A percentile compares a stretch with the other conserved stretches of the same genome.
phyloP scores from a whole-genome alignment of 1,284 basidiomycete genomes.

The Coniophora puteana region DNA sequence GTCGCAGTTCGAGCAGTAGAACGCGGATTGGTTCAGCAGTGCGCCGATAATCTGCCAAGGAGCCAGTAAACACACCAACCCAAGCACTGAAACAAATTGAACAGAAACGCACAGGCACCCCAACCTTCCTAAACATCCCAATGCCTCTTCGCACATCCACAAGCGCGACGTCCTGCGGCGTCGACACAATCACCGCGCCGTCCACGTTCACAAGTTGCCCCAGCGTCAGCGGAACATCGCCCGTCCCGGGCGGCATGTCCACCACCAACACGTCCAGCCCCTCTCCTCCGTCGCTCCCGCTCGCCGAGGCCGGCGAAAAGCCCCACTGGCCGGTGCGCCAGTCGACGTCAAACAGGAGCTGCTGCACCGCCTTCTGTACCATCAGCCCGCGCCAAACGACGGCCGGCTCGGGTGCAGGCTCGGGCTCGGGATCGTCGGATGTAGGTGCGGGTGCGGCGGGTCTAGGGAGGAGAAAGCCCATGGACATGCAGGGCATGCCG shows the following conservation, averaged over 20 bases:
- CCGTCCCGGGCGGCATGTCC: slow-evolving; percentile 98
- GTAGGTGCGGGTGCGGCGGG: slow-evolving; percentile 19
- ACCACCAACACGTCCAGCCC: slow-evolving; percentile 85
- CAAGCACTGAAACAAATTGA: background rate
- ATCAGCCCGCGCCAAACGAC: slow-evolving; percentile 97
- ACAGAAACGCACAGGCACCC: slow-evolving; percentile 67
- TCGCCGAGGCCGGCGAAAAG: no score
- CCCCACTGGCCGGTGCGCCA: slow-evolving; percentile 54
- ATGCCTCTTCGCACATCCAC: slow-evolving; percentile 93
- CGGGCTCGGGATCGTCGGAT: slow-evolving; percentile 36
- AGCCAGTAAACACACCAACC: background rate
- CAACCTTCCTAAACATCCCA: slow-evolving; percentile 89
- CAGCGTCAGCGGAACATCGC: slow-evolving; percentile 91
- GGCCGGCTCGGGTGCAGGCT: slow-evolving; percentile 75
- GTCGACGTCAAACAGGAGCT: slow-evolving; percentile 95
- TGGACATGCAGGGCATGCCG: slow-evolving; percentile 93
- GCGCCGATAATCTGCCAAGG: slow-evolving; percentile 78
- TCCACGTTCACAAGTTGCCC: slow-evolving; percentile 89
- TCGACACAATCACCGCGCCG: slow-evolving; percentile 90
- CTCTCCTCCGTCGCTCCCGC: slow-evolving; percentile 30
- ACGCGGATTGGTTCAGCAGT: slow-evolving; percentile 90
- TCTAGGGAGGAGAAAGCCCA: slow-evolving; percentile 81
- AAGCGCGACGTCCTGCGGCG: slow-evolving; percentile 93
- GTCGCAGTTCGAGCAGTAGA: slow-evolving; percentile 77
- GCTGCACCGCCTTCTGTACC: slow-evolving; percentile 99